Evolutionary conservation across 371 early-diverging fungal species (phyloP).

Genomic region (Mucor indicus): DNA sequence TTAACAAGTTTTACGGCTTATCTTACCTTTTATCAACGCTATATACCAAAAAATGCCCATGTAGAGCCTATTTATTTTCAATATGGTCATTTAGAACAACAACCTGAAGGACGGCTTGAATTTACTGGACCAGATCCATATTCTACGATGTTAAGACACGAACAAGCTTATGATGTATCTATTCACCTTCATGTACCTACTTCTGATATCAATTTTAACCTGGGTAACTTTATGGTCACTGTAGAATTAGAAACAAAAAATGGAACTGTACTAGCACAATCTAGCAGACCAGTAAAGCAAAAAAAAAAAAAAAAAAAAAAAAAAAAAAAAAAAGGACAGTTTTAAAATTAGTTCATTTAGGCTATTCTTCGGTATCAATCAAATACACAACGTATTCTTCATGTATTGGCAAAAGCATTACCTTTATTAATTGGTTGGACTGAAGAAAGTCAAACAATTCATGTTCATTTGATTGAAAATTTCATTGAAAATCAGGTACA

Average conservation of each 20-base stretch:
- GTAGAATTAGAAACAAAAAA: slow-evolving; percentile 57
- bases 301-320: no score
- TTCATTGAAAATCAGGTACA: slow-evolving; percentile 63
- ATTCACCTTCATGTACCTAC: slow-evolving; percentile 78
- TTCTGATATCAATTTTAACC: slow-evolving; percentile 71
- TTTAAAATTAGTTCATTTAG: no score
- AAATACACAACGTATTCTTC: slow-evolving; percentile 56
- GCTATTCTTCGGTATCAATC: slow-evolving; percentile 78
- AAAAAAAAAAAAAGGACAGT: no score
- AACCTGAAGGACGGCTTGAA: slow-evolving; percentile 9
- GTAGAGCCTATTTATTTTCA: slow-evolving; percentile 46
- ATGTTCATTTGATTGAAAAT: slow-evolving; percentile 67
- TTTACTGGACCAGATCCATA: slow-evolving; percentile 20
- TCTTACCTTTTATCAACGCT: slow-evolving; percentile 40
- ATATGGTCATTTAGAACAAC: slow-evolving; percentile 16
- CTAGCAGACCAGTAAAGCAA: slow-evolving; percentile 66
- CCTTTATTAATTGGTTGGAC: slow-evolving; percentile 67
- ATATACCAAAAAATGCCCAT: slow-evolving; percentile 42
- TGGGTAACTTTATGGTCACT: slow-evolving; percentile 87
- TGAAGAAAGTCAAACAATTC: slow-evolving; percentile 68
- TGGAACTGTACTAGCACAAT: slow-evolving; percentile 45
- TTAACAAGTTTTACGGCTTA: slow-evolving; percentile 44
- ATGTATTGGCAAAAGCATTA: slow-evolving; percentile 60
- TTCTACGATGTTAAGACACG: slow-evolving; percentile 14
- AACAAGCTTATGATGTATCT: slow-evolving; percentile 42